A percentile compares a stretch with the other conserved stretches of the same genome.
Evolutionary conservation across 2,329 filamentous ascomycete genomes (phyloP).

Genomic region (Aspergillus sp.): DNA sequence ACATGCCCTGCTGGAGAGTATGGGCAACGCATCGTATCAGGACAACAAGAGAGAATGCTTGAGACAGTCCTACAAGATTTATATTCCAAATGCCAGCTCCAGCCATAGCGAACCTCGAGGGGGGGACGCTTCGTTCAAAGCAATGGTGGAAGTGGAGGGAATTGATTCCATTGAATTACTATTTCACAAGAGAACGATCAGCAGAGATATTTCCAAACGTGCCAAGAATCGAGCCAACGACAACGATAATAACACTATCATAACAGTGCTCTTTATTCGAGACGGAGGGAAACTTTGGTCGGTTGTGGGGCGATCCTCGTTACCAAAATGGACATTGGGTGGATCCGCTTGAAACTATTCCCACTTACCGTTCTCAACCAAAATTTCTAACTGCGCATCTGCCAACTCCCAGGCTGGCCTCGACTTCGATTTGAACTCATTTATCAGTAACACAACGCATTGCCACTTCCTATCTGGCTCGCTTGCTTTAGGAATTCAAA

Average conservation of each 20-base stretch:
- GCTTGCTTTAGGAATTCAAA: not conserved
- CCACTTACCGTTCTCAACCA: not conserved
- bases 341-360: not conserved
- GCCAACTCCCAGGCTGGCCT: no score
- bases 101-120: not conserved
- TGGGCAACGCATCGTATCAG: not conserved
- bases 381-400: not conserved
- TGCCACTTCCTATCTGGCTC: not conserved
- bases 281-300: not conserved
- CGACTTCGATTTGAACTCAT: not conserved
- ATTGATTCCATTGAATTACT: not conserved
- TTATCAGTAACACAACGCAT: not conserved
- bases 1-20: not conserved
- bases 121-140: not conserved
- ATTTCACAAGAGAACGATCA: not conserved
- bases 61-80: not conserved
- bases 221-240: not conserved
- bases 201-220: not conserved
- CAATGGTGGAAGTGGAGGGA: not conserved
- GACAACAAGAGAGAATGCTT: not conserved
- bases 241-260: not conserved
- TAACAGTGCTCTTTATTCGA: not conserved
- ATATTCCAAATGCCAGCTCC: not conserved
- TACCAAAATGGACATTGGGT: not conserved
- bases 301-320: not conserved